phyloP scores from a whole-genome alignment of 768 basidiomycete genomes.

The Myochromella boudieri region DNA sequence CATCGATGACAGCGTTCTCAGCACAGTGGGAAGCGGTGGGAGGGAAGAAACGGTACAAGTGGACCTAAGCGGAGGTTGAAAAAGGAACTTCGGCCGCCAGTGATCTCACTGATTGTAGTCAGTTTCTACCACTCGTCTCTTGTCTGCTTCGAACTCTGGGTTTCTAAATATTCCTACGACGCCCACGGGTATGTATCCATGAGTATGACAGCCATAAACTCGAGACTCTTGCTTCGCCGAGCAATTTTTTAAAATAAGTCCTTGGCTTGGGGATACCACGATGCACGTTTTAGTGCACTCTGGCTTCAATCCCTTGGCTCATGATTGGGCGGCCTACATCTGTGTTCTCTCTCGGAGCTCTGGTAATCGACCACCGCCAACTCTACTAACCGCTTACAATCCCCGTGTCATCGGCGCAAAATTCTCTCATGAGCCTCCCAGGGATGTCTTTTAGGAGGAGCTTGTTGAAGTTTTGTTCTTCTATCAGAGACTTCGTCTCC shows the following conservation, averaged over 20 bases:
- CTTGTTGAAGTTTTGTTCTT: background rate
- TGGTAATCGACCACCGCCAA: conserved; percentile 6
- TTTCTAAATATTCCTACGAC: background rate
- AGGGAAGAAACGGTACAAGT: conserved; percentile 5
- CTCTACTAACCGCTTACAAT: background rate
- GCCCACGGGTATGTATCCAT: background rate
- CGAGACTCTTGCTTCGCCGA: background rate
- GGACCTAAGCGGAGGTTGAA: conserved; percentile 12
- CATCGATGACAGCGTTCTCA: conserved; percentile 12
- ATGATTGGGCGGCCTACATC: conserved; percentile 17
- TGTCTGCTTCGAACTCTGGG: too few relatives aligned
- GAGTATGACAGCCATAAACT: conserved; percentile 1
- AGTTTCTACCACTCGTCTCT: background rate
- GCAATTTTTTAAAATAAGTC: background rate
- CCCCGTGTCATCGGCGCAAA: conserved; percentile 9
- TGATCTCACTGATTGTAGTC: background rate
- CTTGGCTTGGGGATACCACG: background rate
- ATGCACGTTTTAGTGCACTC: conserved; percentile 1
- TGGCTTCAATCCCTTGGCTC: conserved; percentile 13
- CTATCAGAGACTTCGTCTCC: conserved; percentile 1
- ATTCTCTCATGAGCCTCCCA: conserved; percentile 18
- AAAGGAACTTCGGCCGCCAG: too few relatives aligned
- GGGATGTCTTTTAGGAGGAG: conserved; percentile 14
- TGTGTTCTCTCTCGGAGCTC: too few relatives aligned
- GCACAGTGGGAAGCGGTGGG: conserved; percentile 14